phyloP scores from a whole-genome alignment of 1,139 yeast species.

The Suhomyces bolitotheri region DNA sequence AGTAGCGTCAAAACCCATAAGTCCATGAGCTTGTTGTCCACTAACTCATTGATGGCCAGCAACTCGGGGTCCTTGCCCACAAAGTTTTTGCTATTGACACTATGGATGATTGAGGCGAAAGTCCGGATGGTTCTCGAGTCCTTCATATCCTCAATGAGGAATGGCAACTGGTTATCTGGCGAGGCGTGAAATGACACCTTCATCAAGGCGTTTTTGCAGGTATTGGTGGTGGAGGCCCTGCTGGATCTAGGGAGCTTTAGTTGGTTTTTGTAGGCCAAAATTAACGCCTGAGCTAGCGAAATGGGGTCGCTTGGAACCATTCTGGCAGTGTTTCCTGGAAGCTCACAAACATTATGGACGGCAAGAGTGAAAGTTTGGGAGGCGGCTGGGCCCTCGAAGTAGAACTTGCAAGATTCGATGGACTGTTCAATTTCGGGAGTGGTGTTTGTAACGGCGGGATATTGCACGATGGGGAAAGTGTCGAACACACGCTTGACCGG shows the following conservation, averaged over 20 bases:
- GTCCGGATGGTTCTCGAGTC: constrained; percentile 29
- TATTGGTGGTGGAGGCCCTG: background rate
- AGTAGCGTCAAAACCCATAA: constrained; percentile 39
- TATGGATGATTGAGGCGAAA: constrained; percentile 20
- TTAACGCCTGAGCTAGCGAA: constrained; percentile 36
- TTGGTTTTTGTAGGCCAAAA: constrained; percentile 35
- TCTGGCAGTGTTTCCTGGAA: constrained; percentile 2
- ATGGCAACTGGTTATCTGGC: constrained; percentile 43
- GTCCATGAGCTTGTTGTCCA: constrained; percentile 44
- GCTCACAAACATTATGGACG: constrained; percentile 37
- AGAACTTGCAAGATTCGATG: constrained; percentile 16
- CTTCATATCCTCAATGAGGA: constrained; percentile 41
- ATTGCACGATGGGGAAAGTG: constrained; percentile 45
- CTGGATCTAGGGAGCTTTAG: constrained; percentile 29
- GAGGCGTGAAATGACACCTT: constrained; percentile 42
- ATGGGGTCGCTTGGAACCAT: constrained; percentile 46
- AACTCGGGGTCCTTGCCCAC: constrained; percentile 12
- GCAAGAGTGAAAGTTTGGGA: constrained; percentile 36
- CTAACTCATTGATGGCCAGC: constrained; percentile 28
- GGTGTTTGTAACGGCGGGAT: constrained; percentile 30
- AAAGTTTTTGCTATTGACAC: constrained; percentile 23
- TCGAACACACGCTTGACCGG: constrained; percentile 48
- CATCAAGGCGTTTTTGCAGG: constrained; percentile 27
- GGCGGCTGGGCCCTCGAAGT: constrained; percentile 14
- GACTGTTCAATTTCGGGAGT: constrained; percentile 19